Evolutionary conservation across 352 stramenopile genomes (phyloP).

Genomic region (Globisporangium polare): DNA sequence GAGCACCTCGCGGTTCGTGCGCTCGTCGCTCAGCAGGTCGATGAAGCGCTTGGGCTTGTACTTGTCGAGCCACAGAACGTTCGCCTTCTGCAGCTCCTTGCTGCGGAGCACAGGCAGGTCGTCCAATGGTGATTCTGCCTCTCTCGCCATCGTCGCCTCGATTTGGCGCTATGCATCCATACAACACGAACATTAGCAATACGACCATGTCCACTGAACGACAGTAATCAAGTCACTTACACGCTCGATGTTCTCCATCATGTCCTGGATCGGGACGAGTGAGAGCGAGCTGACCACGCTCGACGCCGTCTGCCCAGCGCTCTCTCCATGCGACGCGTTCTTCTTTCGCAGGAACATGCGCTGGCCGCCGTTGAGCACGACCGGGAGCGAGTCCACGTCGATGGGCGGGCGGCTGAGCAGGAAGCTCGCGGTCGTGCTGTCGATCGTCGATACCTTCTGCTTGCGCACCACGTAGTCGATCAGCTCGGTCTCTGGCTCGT

Average conservation of each 20-base stretch:
- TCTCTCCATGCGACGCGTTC: conserved; percentile 2
- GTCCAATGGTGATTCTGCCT: conserved; percentile 10
- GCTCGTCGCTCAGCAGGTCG: conserved; percentile 95
- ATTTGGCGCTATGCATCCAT: conserved; percentile 52
- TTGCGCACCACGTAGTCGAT: conserved; percentile 22
- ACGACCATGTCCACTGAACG: not conserved
- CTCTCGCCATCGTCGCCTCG: conserved; percentile 40
- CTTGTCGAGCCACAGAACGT: conserved; percentile 95
- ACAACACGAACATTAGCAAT: not conserved
- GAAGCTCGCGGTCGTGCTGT: conserved; percentile 35
- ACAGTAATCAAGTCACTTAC: conserved; percentile 16
- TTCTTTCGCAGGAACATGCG: conserved; percentile 71
- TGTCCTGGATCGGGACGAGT: conserved; percentile 46
- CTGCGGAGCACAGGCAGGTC: not conserved
- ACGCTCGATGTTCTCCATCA: conserved; percentile 56
- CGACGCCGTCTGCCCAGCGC: conserved; percentile 14
- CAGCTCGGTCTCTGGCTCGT: conserved; percentile 26
- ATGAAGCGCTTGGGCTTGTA: conserved; percentile 94
- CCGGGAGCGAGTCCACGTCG: conserved; percentile 54
- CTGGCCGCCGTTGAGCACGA: conserved; percentile 49
- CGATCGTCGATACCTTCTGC: conserved; percentile 25
- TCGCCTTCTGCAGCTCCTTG: conserved; percentile 13
- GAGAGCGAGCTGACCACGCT: conserved; percentile 17
- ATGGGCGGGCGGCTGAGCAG: conserved; percentile 58
- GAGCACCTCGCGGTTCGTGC: conserved; percentile 96